phyloP scores from a whole-genome alignment of 768 basidiomycete genomes.

The Tricholoma flavovirens region DNA sequence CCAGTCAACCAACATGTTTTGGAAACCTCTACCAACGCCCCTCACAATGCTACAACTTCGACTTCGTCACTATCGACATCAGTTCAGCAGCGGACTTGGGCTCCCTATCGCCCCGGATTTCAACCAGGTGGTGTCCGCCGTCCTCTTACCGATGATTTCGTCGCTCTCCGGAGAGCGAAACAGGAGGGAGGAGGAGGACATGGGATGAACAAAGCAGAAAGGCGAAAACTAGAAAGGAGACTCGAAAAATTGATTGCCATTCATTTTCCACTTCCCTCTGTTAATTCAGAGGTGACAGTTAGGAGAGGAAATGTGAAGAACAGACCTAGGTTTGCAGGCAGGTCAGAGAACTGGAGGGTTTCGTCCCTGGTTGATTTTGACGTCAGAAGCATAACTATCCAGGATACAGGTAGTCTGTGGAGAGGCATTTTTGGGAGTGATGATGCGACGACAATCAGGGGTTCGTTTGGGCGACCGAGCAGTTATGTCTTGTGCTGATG shows the following conservation, averaged over 20 bases:
- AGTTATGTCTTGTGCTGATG: conserved; percentile 3
- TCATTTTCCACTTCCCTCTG: conserved; percentile 47
- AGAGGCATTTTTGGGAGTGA: conserved; percentile 48
- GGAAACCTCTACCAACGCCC: background rate
- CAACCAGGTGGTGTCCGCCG: conserved; percentile 86
- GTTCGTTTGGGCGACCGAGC: conserved; percentile 31
- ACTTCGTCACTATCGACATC: conserved; percentile 4
- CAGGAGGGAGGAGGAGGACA: conserved; percentile 32
- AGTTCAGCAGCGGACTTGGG: conserved; percentile 22
- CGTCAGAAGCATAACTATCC: conserved; percentile 46
- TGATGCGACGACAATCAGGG: conserved; percentile 61
- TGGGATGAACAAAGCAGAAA: conserved; percentile 57
- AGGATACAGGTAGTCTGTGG: conserved; percentile 65
- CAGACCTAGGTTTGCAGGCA: conserved; percentile 11
- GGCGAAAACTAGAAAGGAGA: conserved; percentile 77
- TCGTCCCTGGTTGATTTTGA: conserved; percentile 77
- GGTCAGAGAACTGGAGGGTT: conserved; percentile 35
- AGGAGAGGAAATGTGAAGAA: conserved; percentile 11
- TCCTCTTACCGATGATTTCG: conserved; percentile 78
- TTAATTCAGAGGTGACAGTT: background rate
- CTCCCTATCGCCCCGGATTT: conserved; percentile 86
- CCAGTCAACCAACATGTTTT: background rate
- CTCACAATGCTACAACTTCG: conserved; percentile 1
- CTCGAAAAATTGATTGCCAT: conserved; percentile 81
- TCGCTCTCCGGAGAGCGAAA: conserved; percentile 37